Conservation (phyloP, 1,284 basidiomycete species). For the Puccinia horiana region DNA sequence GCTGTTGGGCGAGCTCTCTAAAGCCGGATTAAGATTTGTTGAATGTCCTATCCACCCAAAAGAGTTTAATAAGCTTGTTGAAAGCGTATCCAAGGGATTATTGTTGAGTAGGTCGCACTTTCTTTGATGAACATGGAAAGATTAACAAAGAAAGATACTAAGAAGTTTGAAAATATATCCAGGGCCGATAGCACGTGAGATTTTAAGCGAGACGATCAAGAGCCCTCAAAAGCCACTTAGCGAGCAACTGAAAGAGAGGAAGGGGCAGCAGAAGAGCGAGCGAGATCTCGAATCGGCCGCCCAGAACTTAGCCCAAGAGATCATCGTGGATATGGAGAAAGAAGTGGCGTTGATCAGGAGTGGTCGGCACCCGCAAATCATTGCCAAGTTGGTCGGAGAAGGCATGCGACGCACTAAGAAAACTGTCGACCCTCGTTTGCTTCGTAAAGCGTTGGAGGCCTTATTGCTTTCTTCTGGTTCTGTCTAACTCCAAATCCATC, state of each 20-base stretch:
- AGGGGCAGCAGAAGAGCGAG: not conserved
- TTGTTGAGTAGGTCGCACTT: conserved; percentile 14
- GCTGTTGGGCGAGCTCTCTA: conserved; percentile 73
- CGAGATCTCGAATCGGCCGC: not conserved
- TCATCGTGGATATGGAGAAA: conserved; percentile 61
- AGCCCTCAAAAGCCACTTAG: not conserved
- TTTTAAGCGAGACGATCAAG: conserved; percentile 22
- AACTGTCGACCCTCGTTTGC: conserved; percentile 67
- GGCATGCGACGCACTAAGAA: conserved; percentile 85
- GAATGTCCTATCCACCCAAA: conserved; percentile 28
- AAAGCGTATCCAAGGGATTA: conserved; percentile 7
- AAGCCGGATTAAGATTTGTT: conserved; percentile 58
- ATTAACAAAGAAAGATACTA: not conserved
- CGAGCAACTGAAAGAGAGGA: conserved; percentile 13
- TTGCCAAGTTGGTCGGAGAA: conserved; percentile 83
- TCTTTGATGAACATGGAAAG: not conserved
- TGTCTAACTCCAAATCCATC: too few species aligned
- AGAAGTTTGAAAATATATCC: not conserved
- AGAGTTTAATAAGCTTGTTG: conserved; percentile 15
- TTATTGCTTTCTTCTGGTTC: not conserved
- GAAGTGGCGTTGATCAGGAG: conserved; percentile 71
- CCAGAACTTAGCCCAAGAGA: conserved; percentile 15
- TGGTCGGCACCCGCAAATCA: conserved; percentile 77
- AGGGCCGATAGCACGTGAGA: conserved; percentile 43
- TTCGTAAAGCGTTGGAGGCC: conserved; percentile 51